Evolutionary conservation across 805 yeast species (phyloP).

Genomic region (Martiniozyma abietophila): DNA sequence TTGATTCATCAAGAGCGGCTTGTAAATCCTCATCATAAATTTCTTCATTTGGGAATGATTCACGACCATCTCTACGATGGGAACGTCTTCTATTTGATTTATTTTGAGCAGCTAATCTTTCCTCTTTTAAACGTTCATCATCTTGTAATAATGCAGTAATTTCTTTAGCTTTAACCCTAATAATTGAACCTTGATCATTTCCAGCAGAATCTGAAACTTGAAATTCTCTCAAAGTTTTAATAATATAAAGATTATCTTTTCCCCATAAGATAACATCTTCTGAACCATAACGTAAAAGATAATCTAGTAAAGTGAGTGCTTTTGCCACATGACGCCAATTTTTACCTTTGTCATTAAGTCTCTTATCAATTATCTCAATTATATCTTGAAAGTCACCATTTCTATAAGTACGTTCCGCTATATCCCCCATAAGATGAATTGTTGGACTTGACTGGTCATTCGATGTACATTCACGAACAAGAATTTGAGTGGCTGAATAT

Average conservation of each 20-base stretch:
- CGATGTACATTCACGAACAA: slow-evolving; percentile 87
- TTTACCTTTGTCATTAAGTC: slow-evolving; percentile 92
- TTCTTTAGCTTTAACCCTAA: slow-evolving; percentile 85
- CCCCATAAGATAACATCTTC: slow-evolving; percentile 90
- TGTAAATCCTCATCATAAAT: slow-evolving; percentile 69
- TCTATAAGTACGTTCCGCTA: slow-evolving; percentile 66
- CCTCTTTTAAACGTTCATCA: slow-evolving; percentile 69
- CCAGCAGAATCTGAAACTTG: slow-evolving; percentile 71
- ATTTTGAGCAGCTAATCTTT: slow-evolving; percentile 38
- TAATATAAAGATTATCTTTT: slow-evolving; percentile 75
- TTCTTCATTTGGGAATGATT: slow-evolving; percentile 24
- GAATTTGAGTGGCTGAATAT: slow-evolving; percentile 73
- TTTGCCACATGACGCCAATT: slow-evolving; percentile 96
- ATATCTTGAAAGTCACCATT: slow-evolving; percentile 71
- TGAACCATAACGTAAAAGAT: slow-evolving; percentile 73
- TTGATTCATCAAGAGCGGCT: slow-evolving; percentile 72
- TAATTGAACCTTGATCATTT: slow-evolving; percentile 79
- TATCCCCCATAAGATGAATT: slow-evolving; percentile 71
- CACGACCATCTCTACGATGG: slow-evolving; percentile 24
- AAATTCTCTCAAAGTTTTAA: slow-evolving; percentile 87
- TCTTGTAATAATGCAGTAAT: slow-evolving; percentile 71
- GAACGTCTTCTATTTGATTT: slow-evolving; percentile 22
- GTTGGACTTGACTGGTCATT: slow-evolving; percentile 85
- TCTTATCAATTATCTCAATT: slow-evolving; percentile 88
- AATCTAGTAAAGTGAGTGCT: slow-evolving; percentile 82